These are phyloP conservation scores for Bromus sterilis DNA, from an alignment of 176 grass and related monocot genomes.

Conservation along the genomic window DNA sequence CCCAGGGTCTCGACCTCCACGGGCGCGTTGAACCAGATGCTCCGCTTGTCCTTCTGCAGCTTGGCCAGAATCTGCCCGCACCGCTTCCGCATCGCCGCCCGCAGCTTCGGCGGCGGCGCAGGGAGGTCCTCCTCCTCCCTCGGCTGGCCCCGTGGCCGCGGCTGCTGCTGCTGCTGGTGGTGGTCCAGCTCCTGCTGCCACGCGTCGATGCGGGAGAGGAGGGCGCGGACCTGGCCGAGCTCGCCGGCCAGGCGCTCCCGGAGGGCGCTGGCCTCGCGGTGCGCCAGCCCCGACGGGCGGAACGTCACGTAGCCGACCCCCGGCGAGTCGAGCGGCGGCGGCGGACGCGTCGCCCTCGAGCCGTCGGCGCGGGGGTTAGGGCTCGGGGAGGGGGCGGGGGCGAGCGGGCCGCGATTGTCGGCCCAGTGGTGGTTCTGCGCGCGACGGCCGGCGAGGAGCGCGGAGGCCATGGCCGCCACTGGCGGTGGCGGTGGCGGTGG, in stretches of 20 bases:
- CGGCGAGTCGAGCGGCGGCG: neutral
- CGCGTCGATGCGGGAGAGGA: conserved; percentile 68
- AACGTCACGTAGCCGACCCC: conserved; percentile 18
- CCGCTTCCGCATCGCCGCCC: conserved; percentile 47
- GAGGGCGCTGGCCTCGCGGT: conserved; percentile 41
- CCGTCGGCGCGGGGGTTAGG: conserved; percentile 46
- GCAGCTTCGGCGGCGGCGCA: conserved; percentile 27
- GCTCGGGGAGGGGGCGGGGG: conserved; percentile 31
- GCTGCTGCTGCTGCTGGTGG: neutral
- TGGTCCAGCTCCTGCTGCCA: conserved; percentile 25
- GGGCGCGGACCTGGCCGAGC: conserved; percentile 66
- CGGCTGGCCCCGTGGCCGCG: neutral
- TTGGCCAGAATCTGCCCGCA: conserved; percentile 65
- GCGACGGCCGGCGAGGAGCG: conserved; percentile 51
- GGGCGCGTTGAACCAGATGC: conserved; percentile 83
- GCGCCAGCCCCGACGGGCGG: conserved; percentile 21
- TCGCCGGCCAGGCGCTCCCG: conserved; percentile 55
- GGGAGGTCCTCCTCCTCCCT: neutral
- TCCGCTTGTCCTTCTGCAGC: conserved; percentile 82
- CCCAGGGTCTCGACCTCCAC: conserved; percentile 64
- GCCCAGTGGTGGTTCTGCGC: conserved; percentile 44
- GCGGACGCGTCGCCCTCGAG: neutral
- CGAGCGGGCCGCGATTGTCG: conserved; percentile 31
- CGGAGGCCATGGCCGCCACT: conserved; percentile 66
- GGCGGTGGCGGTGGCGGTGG: conserved; percentile 2